Evolutionary conservation across 306 rosid species (phyloP).

Genomic region (Fragaria ananassa): DNA sequence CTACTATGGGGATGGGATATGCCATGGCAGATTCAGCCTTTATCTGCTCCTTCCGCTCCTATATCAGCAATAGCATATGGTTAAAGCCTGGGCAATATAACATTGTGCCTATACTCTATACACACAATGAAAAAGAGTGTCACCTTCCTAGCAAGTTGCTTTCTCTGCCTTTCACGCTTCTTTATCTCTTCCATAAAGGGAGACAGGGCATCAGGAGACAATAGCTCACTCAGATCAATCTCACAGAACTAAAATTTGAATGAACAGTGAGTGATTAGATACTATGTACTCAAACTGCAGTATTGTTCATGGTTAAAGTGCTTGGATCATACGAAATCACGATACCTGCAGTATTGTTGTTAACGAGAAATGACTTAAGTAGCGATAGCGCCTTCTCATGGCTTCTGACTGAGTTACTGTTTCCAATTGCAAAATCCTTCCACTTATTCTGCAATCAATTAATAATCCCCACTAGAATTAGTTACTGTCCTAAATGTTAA

Average conservation of each 20-base stretch:
- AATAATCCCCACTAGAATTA: background rate
- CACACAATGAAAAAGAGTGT: background rate
- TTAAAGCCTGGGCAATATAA: slow-evolving; percentile 15
- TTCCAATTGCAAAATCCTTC: slow-evolving; percentile 80
- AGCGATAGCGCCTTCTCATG: slow-evolving; percentile 78
- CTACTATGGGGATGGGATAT: slow-evolving; percentile 41
- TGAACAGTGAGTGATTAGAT: slow-evolving; percentile 18
- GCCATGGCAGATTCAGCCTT: slow-evolving; percentile 72
- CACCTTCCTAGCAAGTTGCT: slow-evolving; percentile 81
- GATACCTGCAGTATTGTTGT: slow-evolving; percentile 83
- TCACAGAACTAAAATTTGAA: slow-evolving; percentile 76
- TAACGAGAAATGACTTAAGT: slow-evolving; percentile 83
- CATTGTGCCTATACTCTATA: slow-evolving; percentile 4
- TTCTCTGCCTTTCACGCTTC: slow-evolving; percentile 84
- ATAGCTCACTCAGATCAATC: slow-evolving; percentile 69
- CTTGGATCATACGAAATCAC: background rate
- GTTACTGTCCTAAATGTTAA: background rate
- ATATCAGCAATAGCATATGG: slow-evolving; percentile 26
- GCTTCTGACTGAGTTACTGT: slow-evolving; percentile 84
- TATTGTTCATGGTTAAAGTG: background rate
- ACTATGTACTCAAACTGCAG: slow-evolving; percentile 15
- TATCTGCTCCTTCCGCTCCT: slow-evolving; percentile 75
- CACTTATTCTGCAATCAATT: slow-evolving; percentile 61
- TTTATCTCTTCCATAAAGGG: slow-evolving; percentile 89
- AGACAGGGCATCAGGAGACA: slow-evolving; percentile 64